A percentile compares a stretch with the other conserved stretches of the same genome.
Conservation (phyloP, 345 rosid genomes). For the Salix udensis region DNA sequence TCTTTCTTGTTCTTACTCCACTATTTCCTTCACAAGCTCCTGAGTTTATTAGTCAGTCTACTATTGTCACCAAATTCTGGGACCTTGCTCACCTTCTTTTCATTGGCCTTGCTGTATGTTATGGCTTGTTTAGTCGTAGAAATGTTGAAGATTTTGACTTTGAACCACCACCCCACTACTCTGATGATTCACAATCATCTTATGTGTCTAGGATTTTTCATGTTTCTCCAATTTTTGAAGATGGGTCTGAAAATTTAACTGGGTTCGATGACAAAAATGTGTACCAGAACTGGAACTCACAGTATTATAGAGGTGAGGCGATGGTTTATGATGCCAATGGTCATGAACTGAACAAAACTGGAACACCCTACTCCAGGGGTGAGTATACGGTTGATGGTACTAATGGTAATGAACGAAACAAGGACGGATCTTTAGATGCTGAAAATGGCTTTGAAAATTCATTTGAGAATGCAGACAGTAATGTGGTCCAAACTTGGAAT, state of each 20-base stretch:
- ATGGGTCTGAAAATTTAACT: constrained; percentile 40
- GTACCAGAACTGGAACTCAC: constrained; percentile 12
- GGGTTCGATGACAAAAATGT: constrained; percentile 38
- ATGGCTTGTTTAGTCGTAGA: constrained; percentile 75
- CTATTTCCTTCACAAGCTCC: constrained; percentile 81
- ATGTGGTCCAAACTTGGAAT: constrained; percentile 51
- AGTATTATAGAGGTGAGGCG: constrained; percentile 13
- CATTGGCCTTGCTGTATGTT: constrained; percentile 78
- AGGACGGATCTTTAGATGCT: constrained; percentile 16
- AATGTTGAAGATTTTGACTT: constrained; percentile 30
- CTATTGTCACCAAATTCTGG: constrained; percentile 60
- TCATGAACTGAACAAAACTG: constrained; percentile 23
- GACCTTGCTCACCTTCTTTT: constrained; percentile 62
- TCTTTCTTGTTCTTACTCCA: constrained; percentile 65
- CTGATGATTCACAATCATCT: constrained; percentile 41
- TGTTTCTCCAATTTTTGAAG: constrained; percentile 57
- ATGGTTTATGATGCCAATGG: not conserved
- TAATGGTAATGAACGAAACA: not conserved
- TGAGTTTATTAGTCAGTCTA: constrained; percentile 44
- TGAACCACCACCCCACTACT: constrained; percentile 19
- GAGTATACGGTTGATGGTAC: not conserved
- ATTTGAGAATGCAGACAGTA: constrained; percentile 25
- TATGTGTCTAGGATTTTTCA: constrained; percentile 45
- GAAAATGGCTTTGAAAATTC: constrained; percentile 25
- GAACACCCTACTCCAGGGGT: not conserved